phyloP scores from a whole-genome alignment of 768 basidiomycete species.

The Hericium coralloides region DNA sequence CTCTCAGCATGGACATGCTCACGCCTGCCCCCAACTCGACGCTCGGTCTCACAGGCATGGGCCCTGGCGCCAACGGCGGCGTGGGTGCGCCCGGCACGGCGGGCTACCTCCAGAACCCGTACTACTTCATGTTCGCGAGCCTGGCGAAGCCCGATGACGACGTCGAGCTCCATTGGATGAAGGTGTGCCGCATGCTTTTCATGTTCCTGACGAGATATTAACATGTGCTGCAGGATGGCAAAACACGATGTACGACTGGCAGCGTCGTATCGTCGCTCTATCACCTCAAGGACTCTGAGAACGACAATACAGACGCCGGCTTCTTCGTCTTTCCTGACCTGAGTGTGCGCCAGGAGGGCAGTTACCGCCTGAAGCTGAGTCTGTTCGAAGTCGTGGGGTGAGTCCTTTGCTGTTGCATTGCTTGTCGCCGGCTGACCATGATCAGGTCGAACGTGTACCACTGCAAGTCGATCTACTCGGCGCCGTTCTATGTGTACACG shows the following conservation, averaged over 20 bases:
- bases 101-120: conserved; percentile 79
- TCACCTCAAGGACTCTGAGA: conserved; percentile 67
- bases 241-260: conserved; percentile 87
- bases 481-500: conserved; percentile 89
- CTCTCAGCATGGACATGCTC: conserved; percentile 10
- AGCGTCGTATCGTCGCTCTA: conserved; percentile 86
- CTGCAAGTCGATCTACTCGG: conserved; percentile 84
- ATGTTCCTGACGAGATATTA: neutral
- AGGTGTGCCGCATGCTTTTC: conserved; percentile 34
- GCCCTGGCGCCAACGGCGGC: conserved; percentile 18
- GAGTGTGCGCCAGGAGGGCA: conserved; percentile 86
- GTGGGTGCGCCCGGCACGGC: conserved; percentile 20
- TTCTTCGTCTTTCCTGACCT: conserved; percentile 98
- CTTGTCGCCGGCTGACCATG: neutral
- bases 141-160: conserved; percentile 86
- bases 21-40: conserved; percentile 2
- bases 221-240: conserved; percentile 52
- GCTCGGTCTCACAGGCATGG: conserved; percentile 14
- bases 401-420: conserved; percentile 24
- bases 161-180: conserved; percentile 79
- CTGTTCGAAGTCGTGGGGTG: conserved; percentile 91
- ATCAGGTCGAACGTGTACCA: conserved; percentile 75
- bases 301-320: conserved; percentile 62
- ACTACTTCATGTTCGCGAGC: conserved; percentile 93
- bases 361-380: conserved; percentile 65